These are phyloP conservation scores for Penicillium brevicompactum DNA, from an alignment of 2,329 filamentous ascomycete genomes.

Conservation along the genomic window DNA sequence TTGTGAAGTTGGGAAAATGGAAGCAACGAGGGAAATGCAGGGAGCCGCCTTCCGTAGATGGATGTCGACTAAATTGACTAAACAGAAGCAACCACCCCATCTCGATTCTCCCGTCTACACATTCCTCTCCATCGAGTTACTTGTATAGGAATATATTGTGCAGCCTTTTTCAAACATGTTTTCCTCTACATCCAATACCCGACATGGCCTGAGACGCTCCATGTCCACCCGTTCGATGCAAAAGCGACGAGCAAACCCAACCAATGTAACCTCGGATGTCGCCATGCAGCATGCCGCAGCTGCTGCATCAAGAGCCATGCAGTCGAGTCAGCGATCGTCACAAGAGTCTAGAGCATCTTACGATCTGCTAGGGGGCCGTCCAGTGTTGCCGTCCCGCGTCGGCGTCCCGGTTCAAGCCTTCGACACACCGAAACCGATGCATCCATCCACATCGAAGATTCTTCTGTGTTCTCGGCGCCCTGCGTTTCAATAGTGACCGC, in stretches of 20 bases:
- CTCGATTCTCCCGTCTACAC: no score
- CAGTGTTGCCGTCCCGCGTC: conserved; percentile 28
- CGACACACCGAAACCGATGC: conserved; percentile 15
- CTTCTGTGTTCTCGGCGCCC: not conserved
- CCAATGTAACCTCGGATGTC: conserved; percentile 33
- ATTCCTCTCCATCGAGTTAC: not conserved
- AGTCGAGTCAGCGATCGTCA: conserved; percentile 34
- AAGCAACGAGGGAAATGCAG: not conserved
- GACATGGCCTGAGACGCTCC: conserved; percentile 37
- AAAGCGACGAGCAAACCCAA: conserved; percentile 26
- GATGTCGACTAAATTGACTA: no score
- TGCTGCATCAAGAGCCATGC: conserved; percentile 48
- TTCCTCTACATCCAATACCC: conserved; percentile 30
- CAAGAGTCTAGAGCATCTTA: conserved; percentile 30
- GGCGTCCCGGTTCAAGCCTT: conserved; percentile 23
- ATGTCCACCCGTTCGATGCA: conserved; percentile 44
- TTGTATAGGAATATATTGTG: conserved; percentile 22
- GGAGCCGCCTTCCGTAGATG: not conserved
- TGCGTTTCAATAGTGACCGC: conserved; percentile 4
- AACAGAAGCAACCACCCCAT: no score
- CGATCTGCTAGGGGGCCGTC: conserved; percentile 32
- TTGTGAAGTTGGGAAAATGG: no score
- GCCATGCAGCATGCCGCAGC: conserved; percentile 35
- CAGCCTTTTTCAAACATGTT: conserved; percentile 27
- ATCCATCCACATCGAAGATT: conserved; percentile 1